Percentiles rank a stretch among this genome's conserved stretches.
Evolutionary conservation across 2,329 filamentous ascomycete genomes (phyloP).

Genomic region (Alternaria brassicicola): DNA sequence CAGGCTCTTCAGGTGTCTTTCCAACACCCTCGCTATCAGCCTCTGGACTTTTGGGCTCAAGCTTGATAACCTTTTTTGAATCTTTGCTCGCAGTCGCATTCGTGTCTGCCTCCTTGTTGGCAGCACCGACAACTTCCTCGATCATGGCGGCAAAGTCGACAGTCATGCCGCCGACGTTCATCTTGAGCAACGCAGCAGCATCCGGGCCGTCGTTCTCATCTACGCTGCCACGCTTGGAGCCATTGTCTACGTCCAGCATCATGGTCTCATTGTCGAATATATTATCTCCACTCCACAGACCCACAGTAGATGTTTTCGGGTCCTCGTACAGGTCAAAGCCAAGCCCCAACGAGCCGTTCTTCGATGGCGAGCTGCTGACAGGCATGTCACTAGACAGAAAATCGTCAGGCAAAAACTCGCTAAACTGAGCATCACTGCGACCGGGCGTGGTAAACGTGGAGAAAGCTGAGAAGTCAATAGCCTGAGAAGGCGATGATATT

Average conservation of each 20-base stretch:
- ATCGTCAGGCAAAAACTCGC: conserved; percentile 39
- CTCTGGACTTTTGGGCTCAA: conserved; percentile 12
- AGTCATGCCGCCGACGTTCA: conserved; percentile 36
- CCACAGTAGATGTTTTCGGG: conserved; percentile 41
- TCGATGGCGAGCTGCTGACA: conserved; percentile 44
- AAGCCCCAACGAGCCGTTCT: conserved; percentile 25
- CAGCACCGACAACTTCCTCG: conserved; percentile 41
- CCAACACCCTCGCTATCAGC: conserved; percentile 16
- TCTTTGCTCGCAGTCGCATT: neutral
- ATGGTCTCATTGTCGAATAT: conserved; percentile 44
- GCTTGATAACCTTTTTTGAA: conserved; percentile 3
- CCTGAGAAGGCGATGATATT: conserved; percentile 40
- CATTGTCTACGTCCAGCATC: conserved; percentile 25
- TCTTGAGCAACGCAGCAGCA: conserved; percentile 29
- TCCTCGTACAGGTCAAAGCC: conserved; percentile 49
- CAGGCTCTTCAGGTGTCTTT: conserved; percentile 22
- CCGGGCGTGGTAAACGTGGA: conserved; percentile 40
- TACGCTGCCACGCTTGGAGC: conserved; percentile 9
- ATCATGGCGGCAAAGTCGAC: conserved; percentile 48
- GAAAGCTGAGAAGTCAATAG: conserved; percentile 46
- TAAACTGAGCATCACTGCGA: conserved; percentile 31
- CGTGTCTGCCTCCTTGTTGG: conserved; percentile 21
- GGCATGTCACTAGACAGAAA: conserved; percentile 48
- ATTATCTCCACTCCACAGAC: conserved; percentile 42
- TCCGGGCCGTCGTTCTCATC: conserved; percentile 14